These are phyloP conservation scores for Phellinidium pouzarii DNA, from an alignment of 1,284 basidiomycete genomes.

Conservation along the genomic window DNA sequence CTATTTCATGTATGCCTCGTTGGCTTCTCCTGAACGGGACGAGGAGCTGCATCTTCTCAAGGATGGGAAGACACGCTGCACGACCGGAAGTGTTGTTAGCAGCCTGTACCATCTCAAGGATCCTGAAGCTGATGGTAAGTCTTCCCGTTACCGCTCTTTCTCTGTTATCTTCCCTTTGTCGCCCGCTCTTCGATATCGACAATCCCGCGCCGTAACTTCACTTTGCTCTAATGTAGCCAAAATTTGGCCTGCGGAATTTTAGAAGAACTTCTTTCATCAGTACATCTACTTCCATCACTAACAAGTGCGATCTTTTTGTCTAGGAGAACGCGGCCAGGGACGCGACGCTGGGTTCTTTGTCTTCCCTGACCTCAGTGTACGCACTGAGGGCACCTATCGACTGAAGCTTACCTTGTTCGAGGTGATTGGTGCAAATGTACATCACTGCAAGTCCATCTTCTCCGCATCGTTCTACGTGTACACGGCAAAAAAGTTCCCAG, in stretches of 20 bases:
- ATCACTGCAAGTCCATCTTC: slow-evolving; percentile 84
- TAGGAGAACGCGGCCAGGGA: slow-evolving; percentile 18
- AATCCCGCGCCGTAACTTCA: neutral
- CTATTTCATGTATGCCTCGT: slow-evolving; percentile 90
- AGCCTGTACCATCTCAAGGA: slow-evolving; percentile 95
- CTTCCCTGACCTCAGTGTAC: slow-evolving; percentile 80
- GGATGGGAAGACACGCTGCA: slow-evolving; percentile 87
- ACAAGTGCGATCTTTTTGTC: neutral
- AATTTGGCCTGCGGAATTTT: slow-evolving; percentile 1
- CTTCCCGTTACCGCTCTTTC: neutral
- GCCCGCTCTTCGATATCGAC: neutral
- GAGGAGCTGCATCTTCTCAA: slow-evolving; percentile 91
- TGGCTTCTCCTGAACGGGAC: slow-evolving; percentile 83
- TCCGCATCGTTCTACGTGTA: slow-evolving; percentile 86
- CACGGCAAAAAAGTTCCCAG: slow-evolving; percentile 91
- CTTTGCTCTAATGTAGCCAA: neutral
- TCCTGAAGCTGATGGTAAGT: slow-evolving; percentile 42
- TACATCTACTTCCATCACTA: neutral
- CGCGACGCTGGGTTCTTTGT: slow-evolving; percentile 87
- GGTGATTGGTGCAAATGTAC: slow-evolving; percentile 81
- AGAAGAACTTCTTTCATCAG: neutral
- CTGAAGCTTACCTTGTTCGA: slow-evolving; percentile 91
- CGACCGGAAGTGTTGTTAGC: slow-evolving; percentile 86
- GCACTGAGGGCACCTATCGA: slow-evolving; percentile 83
- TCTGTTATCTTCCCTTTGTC: neutral